Percentiles rank a stretch among this genome's conserved stretches.
Conservation (phyloP, 2,329 filamentous ascomycete genomes). For the Aspergillus fumigatiaffinis region DNA sequence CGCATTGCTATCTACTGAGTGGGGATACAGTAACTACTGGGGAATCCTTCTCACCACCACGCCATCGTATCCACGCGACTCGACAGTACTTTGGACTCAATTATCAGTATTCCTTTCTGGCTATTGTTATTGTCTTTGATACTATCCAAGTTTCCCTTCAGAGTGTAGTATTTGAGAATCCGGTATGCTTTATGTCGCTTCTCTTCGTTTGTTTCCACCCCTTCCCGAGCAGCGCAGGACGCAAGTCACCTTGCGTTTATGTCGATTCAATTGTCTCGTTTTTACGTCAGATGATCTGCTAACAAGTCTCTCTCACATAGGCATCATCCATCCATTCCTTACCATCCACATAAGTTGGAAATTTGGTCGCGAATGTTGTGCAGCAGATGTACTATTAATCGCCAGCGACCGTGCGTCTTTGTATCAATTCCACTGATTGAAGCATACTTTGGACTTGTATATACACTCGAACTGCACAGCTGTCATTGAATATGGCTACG, state of each 20-base stretch:
- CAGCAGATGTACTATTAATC: conserved; percentile 19
- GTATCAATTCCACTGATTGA: background rate
- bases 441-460: conserved; percentile 1
- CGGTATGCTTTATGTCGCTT: background rate
- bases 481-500: conserved; percentile 38
- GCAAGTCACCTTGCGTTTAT: background rate
- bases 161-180: background rate
- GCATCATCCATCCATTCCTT: background rate
- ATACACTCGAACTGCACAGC: background rate
- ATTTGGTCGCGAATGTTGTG: background rate
- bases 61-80: background rate
- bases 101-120: background rate
- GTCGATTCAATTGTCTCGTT: background rate
- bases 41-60: background rate
- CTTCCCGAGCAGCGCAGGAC: background rate
- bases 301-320: background rate
- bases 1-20: background rate
- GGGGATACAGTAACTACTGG: background rate
- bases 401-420: background rate
- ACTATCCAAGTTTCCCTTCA: background rate
- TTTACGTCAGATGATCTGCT: background rate
- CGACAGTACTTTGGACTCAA: background rate
- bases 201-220: background rate
- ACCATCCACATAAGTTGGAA: background rate
- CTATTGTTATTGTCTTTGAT: background rate